phyloP scores from a whole-genome alignment of 805 yeast species.

The Hanseniaspora taiwanica region DNA sequence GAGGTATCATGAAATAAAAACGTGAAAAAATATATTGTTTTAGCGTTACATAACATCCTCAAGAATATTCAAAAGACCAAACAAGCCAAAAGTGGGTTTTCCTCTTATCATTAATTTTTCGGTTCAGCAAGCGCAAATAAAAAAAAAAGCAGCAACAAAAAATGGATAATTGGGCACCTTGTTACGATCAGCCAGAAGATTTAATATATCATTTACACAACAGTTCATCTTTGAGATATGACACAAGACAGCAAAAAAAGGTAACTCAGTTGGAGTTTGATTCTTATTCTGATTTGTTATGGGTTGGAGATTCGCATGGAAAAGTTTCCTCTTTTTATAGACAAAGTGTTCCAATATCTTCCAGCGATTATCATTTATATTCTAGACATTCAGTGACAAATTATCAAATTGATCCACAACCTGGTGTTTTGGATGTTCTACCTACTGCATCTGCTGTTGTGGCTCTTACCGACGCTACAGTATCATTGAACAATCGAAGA shows the following conservation, averaged over 20 bases:
- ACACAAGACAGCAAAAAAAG: conserved; percentile 18
- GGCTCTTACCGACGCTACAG: conserved; percentile 36
- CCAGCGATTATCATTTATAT: background rate
- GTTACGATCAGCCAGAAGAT: conserved; percentile 18
- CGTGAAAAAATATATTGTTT: no score
- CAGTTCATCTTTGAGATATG: conserved; percentile 21
- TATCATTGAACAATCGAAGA: conserved; percentile 42
- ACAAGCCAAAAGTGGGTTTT: no score
- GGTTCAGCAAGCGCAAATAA: no score
- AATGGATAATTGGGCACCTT: conserved; percentile 26
- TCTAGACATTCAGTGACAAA: conserved; percentile 32
- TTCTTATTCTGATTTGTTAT: conserved; percentile 56
- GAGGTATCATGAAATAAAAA: no score
- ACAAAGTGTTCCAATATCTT: conserved; percentile 1
- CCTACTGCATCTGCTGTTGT: conserved; percentile 47
- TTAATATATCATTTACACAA: conserved; percentile 17
- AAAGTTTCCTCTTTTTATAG: conserved; percentile 25
- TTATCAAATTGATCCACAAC: conserved; percentile 42
- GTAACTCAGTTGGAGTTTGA: conserved; percentile 41
- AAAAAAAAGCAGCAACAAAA: background rate
- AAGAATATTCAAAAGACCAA: no score
- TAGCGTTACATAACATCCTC: no score
- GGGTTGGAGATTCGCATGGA: conserved; percentile 69
- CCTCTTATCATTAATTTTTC: no score
- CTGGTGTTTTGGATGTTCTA: conserved; percentile 32